These are phyloP conservation scores for Lepiota venenata DNA, from an alignment of 768 basidiomycete genomes.

Conservation along the genomic window DNA sequence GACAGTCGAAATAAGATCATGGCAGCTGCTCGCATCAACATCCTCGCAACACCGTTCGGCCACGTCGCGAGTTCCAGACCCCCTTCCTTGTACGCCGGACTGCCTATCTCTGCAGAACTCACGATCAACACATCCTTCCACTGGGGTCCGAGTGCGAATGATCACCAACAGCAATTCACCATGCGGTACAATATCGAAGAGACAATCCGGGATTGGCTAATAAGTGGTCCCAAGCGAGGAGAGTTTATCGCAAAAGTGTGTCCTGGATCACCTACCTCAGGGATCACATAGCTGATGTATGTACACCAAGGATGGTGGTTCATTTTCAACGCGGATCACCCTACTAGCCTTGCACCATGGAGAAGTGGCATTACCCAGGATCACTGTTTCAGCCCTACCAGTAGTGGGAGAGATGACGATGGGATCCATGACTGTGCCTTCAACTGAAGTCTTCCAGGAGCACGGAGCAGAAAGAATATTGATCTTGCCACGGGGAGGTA, in stretches of 20 bases:
- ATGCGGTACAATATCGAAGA: slow-evolving; percentile 85
- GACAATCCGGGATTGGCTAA: slow-evolving; percentile 80
- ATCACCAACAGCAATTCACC: slow-evolving; percentile 39
- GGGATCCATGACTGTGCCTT: slow-evolving; percentile 58
- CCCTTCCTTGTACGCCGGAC: slow-evolving; percentile 74
- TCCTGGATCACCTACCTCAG: background rate
- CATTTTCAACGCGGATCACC: slow-evolving; percentile 60
- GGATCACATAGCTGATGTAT: slow-evolving; percentile 9
- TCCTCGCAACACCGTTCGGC: slow-evolving; percentile 44
- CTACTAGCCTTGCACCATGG: slow-evolving; percentile 89
- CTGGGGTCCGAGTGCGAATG: slow-evolving; percentile 56
- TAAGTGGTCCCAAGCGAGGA: slow-evolving; percentile 85
- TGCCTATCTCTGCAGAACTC: slow-evolving; percentile 72
- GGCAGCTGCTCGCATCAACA: slow-evolving; percentile 51
- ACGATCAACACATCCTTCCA: slow-evolving; percentile 71
- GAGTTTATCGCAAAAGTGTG: slow-evolving; percentile 73
- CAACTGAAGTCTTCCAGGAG: slow-evolving; percentile 75
- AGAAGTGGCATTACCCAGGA: slow-evolving; percentile 70
- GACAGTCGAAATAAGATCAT: slow-evolving; percentile 49
- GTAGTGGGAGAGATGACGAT: slow-evolving; percentile 48
- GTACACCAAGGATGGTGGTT: slow-evolving; percentile 52
- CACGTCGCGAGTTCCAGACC: slow-evolving; percentile 21
- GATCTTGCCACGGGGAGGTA: slow-evolving; percentile 78
- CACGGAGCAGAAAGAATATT: slow-evolving; percentile 82
- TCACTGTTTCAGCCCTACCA: slow-evolving; percentile 61